These are phyloP conservation scores for Parathielavia hyrcaniae DNA, from an alignment of 495 filamentous ascomycete genomes.

Conservation along the genomic window DNA sequence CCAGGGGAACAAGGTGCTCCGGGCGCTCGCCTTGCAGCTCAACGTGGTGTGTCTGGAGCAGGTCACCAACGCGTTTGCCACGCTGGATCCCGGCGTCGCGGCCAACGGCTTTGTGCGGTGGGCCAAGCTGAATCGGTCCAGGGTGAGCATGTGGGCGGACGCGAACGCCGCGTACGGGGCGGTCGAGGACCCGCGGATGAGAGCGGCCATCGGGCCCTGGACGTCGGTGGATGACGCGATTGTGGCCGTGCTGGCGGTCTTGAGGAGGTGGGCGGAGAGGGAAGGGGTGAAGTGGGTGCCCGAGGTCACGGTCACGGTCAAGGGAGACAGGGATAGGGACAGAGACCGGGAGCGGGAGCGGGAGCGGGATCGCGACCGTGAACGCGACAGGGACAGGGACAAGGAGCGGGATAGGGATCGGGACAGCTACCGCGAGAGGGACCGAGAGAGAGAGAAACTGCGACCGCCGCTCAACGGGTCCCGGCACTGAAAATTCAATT, in stretches of 20 bases:
- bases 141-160: slow-evolving; percentile 28
- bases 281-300: slow-evolving; percentile 32
- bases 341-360: slow-evolving; percentile 6
- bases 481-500: not conserved
- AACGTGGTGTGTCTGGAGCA: slow-evolving; percentile 37
- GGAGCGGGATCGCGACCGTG: slow-evolving; percentile 12
- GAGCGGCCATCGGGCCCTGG: slow-evolving; percentile 35
- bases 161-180: slow-evolving; percentile 13
- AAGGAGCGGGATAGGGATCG: slow-evolving; percentile 17
- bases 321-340: slow-evolving; percentile 11
- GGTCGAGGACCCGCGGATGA: slow-evolving; percentile 26
- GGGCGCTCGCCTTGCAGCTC: slow-evolving; percentile 31
- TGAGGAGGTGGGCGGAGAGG: slow-evolving; percentile 31
- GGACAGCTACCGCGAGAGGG: slow-evolving; percentile 16
- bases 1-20: slow-evolving; percentile 23
- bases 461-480: slow-evolving; percentile 4
- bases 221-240: slow-evolving; percentile 30
- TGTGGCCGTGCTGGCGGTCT: slow-evolving; percentile 21
- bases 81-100: slow-evolving; percentile 22
- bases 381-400: slow-evolving; percentile 10
- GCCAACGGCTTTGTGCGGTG: slow-evolving; percentile 16
- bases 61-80: slow-evolving; percentile 25
- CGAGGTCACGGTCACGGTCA: slow-evolving; percentile 11
- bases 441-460: slow-evolving; percentile 2
- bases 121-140: slow-evolving; percentile 15